Conservation (phyloP, 2,329 filamentous ascomycete genomes). For the Elsinoe arachidis region DNA sequence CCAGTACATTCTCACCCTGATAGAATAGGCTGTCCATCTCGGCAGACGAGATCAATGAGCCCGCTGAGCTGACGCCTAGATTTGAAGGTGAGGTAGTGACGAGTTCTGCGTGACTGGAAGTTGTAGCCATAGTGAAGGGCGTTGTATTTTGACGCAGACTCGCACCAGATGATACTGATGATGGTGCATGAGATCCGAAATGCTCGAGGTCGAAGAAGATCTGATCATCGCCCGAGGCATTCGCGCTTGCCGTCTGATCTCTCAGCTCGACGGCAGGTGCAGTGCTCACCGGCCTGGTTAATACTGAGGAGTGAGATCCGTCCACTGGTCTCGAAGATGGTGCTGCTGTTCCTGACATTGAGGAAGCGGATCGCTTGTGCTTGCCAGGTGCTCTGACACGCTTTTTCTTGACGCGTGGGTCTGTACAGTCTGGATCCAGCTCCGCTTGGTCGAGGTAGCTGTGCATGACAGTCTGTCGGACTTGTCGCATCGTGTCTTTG, state of each 20-base stretch:
- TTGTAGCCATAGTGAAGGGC: not conserved
- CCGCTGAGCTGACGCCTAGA: not conserved
- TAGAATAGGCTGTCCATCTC: not conserved
- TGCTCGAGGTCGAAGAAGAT: not conserved
- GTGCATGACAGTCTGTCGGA: constrained; percentile 26
- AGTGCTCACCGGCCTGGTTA: not conserved
- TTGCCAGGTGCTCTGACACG: not conserved
- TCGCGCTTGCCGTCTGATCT: not conserved
- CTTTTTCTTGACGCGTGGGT: constrained; percentile 18
- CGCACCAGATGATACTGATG: not conserved
- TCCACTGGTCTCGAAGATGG: not conserved
- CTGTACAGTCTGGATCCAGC: constrained; percentile 20
- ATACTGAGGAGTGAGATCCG: not conserved
- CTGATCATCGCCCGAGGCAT: not conserved
- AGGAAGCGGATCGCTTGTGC: not conserved
- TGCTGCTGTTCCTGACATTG: not conserved
- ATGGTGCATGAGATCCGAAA: not conserved
- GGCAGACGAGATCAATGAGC: not conserved
- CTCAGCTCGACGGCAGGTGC: not conserved
- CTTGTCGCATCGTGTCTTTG: constrained; percentile 22
- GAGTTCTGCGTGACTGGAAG: not conserved
- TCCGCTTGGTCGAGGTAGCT: constrained; percentile 26
- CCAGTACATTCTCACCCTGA: not conserved
- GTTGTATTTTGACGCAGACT: not conserved
- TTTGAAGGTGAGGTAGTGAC: not conserved